These are phyloP conservation scores for Rubroshorea leprosula DNA, from an alignment of 345 rosid species.

Conservation along the genomic window DNA sequence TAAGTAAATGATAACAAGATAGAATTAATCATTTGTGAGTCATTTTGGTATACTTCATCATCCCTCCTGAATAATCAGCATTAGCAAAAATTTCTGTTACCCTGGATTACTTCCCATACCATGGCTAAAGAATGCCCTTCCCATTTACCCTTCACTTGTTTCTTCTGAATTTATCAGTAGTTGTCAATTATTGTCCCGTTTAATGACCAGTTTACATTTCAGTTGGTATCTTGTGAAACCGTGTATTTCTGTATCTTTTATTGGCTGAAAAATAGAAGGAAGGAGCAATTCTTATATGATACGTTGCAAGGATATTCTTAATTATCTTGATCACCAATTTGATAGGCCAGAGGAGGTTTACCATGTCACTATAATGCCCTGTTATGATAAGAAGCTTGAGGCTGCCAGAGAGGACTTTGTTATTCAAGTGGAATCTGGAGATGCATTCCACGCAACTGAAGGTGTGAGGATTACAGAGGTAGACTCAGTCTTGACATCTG, in stretches of 20 bases:
- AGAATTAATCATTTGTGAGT: too few species aligned
- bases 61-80: too few species aligned
- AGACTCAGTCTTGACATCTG: conserved; percentile 88
- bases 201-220: too few species aligned
- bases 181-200: neutral
- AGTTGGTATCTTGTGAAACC: neutral
- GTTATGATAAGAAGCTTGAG: conserved; percentile 97
- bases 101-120: too few species aligned
- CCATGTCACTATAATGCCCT: conserved; percentile 97
- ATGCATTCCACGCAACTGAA: conserved; percentile 16
- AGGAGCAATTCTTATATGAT: neutral
- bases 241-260: neutral
- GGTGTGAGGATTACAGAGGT: conserved; percentile 52
- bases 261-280: neutral
- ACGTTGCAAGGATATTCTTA: neutral
- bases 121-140: neutral
- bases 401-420: conserved; percentile 84
- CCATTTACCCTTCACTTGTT: neutral
- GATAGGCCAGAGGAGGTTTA: conserved; percentile 73
- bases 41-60: too few species aligned
- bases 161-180: too few species aligned
- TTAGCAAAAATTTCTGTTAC: too few species aligned
- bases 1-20: too few species aligned
- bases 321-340: conserved; percentile 18
- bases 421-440: conserved; percentile 44